These are phyloP conservation scores for Metarhizium guizhouense DNA, from an alignment of 2,329 filamentous ascomycete species.

Conservation along the genomic window DNA sequence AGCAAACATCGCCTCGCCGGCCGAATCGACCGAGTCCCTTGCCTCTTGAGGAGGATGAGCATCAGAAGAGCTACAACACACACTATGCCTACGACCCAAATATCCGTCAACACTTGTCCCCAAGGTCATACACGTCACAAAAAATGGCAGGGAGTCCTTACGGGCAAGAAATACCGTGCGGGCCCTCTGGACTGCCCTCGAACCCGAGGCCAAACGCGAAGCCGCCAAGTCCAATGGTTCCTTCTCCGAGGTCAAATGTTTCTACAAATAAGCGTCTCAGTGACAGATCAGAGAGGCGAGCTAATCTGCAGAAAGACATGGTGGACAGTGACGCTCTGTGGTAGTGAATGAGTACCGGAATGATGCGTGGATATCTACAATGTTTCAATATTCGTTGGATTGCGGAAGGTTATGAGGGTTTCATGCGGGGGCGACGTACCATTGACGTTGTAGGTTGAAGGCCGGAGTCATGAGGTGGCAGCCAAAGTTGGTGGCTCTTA, in stretches of 20 bases:
- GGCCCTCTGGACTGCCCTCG: slow-evolving; percentile 20
- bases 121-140: slow-evolving; percentile 12
- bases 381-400: too few species aligned
- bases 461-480: too few species aligned
- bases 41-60: slow-evolving; percentile 8
- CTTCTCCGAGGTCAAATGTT: slow-evolving; percentile 9
- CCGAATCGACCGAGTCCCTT: slow-evolving; percentile 11
- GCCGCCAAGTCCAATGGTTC: slow-evolving; percentile 11
- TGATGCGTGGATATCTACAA: background rate
- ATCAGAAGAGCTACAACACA: slow-evolving; percentile 11
- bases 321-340: slow-evolving; percentile 13
- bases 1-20: slow-evolving; percentile 25
- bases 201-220: slow-evolving; percentile 16
- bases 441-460: too few species aligned
- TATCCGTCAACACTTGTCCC: slow-evolving; percentile 22
- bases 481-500: too few species aligned
- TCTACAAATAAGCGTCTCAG: slow-evolving; percentile 6
- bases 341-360: slow-evolving; percentile 3
- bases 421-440: too few species aligned
- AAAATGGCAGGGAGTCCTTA: slow-evolving; percentile 10
- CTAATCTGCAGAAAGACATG: slow-evolving; percentile 4
- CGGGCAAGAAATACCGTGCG: slow-evolving; percentile 14
- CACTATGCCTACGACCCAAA: slow-evolving; percentile 25
- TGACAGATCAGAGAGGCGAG: slow-evolving; percentile 7
- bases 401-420: too few species aligned